Evolutionary conservation across 768 basidiomycete species (phyloP), one percentile per base, ranked within the genome.

Genomic region (Tubosaeta sp.): DNA sequence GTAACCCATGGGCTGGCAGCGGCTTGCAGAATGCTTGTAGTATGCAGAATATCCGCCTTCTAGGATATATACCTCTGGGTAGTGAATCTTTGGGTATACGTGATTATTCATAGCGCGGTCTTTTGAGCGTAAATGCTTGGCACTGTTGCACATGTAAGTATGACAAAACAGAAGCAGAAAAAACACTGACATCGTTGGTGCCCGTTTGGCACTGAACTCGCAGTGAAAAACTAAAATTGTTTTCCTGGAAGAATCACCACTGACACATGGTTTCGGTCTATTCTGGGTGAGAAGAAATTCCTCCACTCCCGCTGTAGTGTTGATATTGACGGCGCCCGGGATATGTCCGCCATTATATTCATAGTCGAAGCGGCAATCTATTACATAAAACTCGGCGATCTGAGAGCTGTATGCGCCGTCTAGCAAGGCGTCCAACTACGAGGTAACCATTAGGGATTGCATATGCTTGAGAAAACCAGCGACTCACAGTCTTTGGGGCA

Each of bases 341-440:
- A 98, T 82, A 72, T 98, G 96, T 0, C 96, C 96, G 9, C 96
- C 96, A 44, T 78, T 76, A 68, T 86, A 97, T 71, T 99, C 96
- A 63, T 96, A 99, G 56, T 93, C 92, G 69, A 98, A 99, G 38
- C 96, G 88, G 69, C 96, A 98, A 71, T 99, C 96, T 59, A 99
- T 86, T 51, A 99, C 71, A 59, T 87, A 79, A 67, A 76, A 96
- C 41, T 81, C 75, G 34, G 77, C 74, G 50, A 95, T 82, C 53
- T 78, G 71, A 18, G 77, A 64, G 45, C 80, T 70, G 69, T 82
- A 97, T 57, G 71, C 75, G 21, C 95, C 94, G 43, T 84, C 81
- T 29, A 98, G 69, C 13, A 98, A 74, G 13, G 76, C 72, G 57
- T 93, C 80, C 65, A 99, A 69, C 94, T 95, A 57, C 12, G 56